A percentile compares a stretch with the other conserved stretches of the same genome.
These are phyloP conservation scores for Musa beccarii DNA, from an alignment of 176 grass and related monocot genomes.

Conservation along the genomic window DNA sequence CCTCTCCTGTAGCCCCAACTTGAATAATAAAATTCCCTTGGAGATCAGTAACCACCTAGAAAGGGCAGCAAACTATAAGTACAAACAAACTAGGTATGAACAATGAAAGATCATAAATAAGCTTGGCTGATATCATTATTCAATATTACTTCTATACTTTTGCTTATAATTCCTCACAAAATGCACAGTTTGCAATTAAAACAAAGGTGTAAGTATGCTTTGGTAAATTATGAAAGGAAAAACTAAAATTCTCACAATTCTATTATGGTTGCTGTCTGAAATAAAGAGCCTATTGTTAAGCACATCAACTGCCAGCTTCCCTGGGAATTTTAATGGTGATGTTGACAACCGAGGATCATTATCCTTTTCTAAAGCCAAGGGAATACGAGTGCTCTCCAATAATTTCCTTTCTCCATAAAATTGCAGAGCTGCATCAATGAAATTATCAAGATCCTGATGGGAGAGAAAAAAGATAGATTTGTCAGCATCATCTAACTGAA, in stretches of 20 bases:
- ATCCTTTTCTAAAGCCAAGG: slow-evolving; percentile 85
- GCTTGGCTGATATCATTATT: no score
- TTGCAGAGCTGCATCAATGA: slow-evolving; percentile 79
- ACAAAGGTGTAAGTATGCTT: neutral
- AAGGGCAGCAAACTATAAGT: neutral
- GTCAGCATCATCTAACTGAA: neutral
- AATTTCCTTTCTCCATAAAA: slow-evolving; percentile 84
- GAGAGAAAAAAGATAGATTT: neutral
- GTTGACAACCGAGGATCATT: slow-evolving; percentile 62
- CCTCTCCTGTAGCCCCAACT: slow-evolving; percentile 76
- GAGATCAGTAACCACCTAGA: slow-evolving; percentile 74
- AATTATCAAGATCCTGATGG: slow-evolving; percentile 86
- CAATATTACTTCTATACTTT: no score
- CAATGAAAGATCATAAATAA: no score
- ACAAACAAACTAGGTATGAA: neutral
- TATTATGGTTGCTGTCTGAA: slow-evolving; percentile 96
- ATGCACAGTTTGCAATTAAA: no score
- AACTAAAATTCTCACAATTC: slow-evolving; percentile 59
- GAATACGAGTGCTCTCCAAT: slow-evolving; percentile 49
- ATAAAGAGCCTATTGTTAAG: slow-evolving; percentile 89
- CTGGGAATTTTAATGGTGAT: slow-evolving; percentile 87
- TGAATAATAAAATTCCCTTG: slow-evolving; percentile 78
- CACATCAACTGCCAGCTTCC: slow-evolving; percentile 76
- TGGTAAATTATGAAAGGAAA: neutral
- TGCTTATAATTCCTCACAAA: neutral